Evolutionary conservation across 1,139 yeast genomes (phyloP).

Genomic region (Meyerozyma elateridarum): DNA sequence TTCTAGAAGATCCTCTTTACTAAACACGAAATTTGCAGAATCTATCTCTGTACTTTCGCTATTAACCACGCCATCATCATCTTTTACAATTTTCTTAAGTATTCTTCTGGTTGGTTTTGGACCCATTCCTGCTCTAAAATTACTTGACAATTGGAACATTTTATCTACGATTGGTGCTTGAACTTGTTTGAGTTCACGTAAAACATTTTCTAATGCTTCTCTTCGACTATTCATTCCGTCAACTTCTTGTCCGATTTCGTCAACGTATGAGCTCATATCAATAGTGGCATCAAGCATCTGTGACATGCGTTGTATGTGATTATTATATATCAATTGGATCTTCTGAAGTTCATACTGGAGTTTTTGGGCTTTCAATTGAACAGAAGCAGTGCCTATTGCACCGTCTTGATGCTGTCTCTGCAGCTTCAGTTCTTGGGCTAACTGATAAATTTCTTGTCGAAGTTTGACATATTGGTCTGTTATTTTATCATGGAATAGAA

Average conservation of each 20-base stretch:
- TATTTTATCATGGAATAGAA: conserved; percentile 32
- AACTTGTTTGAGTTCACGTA: conserved; percentile 24
- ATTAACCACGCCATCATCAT: conserved; percentile 4
- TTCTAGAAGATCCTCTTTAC: no score
- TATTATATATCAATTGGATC: conserved; percentile 21
- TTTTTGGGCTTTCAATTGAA: conserved; percentile 16
- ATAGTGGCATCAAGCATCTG: conserved; percentile 18
- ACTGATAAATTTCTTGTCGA: conserved; percentile 36
- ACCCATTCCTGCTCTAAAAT: conserved; percentile 16
- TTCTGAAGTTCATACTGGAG: conserved; percentile 26
- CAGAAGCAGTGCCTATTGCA: conserved; percentile 9
- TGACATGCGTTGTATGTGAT: conserved; percentile 22
- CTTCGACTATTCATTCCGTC: conserved; percentile 18
- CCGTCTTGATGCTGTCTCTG: conserved; percentile 15
- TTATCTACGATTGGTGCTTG: conserved; percentile 37
- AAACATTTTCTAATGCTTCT: conserved; percentile 16
- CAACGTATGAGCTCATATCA: conserved; percentile 16
- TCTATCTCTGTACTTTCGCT: conserved; percentile 8
- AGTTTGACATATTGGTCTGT: conserved; percentile 29
- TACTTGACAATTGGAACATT: conserved; percentile 24
- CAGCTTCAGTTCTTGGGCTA: no score
- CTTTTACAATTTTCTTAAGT: conserved; percentile 13
- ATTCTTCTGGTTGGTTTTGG: conserved; percentile 3
- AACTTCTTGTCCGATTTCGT: conserved; percentile 19
- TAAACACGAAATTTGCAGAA: conserved; percentile 8